These are phyloP conservation scores for Fomes fomentarius DNA, from an alignment of 1,284 basidiomycete species.

Conservation along the genomic window DNA sequence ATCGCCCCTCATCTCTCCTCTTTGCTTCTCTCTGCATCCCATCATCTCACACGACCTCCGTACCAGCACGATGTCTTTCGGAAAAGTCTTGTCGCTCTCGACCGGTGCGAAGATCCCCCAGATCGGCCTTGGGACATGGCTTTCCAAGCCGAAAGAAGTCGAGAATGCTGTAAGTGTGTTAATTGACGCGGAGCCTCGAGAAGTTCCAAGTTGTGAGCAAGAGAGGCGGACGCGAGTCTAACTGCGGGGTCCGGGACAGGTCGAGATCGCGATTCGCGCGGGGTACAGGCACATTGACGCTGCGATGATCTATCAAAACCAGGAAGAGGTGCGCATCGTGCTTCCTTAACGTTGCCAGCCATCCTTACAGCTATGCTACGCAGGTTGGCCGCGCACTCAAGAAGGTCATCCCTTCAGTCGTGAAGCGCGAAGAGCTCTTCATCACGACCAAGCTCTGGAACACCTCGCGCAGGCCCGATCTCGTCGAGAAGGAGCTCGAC, in stretches of 20 bases:
- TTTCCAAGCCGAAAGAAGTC: conserved; percentile 77
- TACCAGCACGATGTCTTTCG: conserved; percentile 57
- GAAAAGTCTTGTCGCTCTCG: conserved; percentile 55
- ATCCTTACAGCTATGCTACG: not conserved
- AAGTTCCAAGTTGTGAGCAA: too few relatives aligned
- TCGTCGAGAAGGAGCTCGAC: conserved; percentile 76
- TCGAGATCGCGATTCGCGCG: conserved; percentile 70
- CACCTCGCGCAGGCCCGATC: conserved; percentile 59
- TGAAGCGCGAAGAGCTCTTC: conserved; percentile 82
- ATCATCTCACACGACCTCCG: too few relatives aligned
- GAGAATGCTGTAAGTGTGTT: conserved; percentile 64
- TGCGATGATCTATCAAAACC: conserved; percentile 74
- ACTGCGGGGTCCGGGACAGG: conserved; percentile 41
- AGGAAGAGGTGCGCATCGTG: conserved; percentile 58
- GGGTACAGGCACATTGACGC: conserved; percentile 85
- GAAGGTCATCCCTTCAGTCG: conserved; percentile 79
- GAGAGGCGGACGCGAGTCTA: too few relatives aligned
- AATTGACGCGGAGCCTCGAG: not conserved
- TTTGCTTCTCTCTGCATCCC: not conserved
- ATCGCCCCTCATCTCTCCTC: conserved; percentile 6
- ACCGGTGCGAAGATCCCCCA: conserved; percentile 61
- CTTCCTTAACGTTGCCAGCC: not conserved
- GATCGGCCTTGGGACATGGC: conserved; percentile 86
- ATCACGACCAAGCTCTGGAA: conserved; percentile 88
- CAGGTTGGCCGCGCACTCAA: conserved; percentile 68